These are phyloP conservation scores for Cladosporium sp. DNA, from an alignment of 2,329 filamentous ascomycete genomes.

Conservation along the genomic window DNA sequence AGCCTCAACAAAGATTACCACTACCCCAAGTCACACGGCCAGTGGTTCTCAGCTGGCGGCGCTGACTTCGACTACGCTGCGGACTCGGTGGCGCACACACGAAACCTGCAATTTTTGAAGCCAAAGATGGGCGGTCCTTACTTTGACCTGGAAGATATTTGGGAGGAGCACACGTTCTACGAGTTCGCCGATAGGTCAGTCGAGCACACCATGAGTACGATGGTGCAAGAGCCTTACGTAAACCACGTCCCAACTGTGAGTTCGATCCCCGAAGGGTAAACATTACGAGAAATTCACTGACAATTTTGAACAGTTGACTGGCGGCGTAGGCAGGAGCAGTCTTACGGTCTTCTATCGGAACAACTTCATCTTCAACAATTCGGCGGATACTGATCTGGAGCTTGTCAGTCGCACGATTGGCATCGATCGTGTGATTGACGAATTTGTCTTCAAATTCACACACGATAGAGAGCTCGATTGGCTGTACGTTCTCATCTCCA, in stretches of 20 bases:
- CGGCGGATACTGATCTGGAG: slow-evolving; percentile 66
- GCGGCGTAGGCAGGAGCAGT: slow-evolving; percentile 66
- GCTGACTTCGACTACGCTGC: slow-evolving; percentile 54
- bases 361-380: slow-evolving; percentile 75
- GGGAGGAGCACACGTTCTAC: slow-evolving; percentile 74
- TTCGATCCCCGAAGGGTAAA: neutral
- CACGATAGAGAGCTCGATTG: slow-evolving; percentile 67
- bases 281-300: neutral
- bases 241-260: slow-evolving; percentile 69
- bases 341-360: slow-evolving; percentile 70
- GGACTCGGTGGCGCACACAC: slow-evolving; percentile 66
- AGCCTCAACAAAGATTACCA: slow-evolving; percentile 38
- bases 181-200: slow-evolving; percentile 71
- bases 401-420: slow-evolving; percentile 72
- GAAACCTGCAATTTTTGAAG: slow-evolving; percentile 67
- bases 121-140: slow-evolving; percentile 62
- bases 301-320: slow-evolving; percentile 47
- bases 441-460: slow-evolving; percentile 67
- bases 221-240: slow-evolving; percentile 78
- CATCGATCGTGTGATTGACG: slow-evolving; percentile 70
- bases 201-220: slow-evolving; percentile 75
- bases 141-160: slow-evolving; percentile 75
- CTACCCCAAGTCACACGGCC: slow-evolving; percentile 50
- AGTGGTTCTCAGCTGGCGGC: slow-evolving; percentile 40
- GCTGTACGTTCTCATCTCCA: slow-evolving; percentile 56